Conservation (phyloP, 2,329 filamentous ascomycete genomes). For the Venturia effusa region DNA sequence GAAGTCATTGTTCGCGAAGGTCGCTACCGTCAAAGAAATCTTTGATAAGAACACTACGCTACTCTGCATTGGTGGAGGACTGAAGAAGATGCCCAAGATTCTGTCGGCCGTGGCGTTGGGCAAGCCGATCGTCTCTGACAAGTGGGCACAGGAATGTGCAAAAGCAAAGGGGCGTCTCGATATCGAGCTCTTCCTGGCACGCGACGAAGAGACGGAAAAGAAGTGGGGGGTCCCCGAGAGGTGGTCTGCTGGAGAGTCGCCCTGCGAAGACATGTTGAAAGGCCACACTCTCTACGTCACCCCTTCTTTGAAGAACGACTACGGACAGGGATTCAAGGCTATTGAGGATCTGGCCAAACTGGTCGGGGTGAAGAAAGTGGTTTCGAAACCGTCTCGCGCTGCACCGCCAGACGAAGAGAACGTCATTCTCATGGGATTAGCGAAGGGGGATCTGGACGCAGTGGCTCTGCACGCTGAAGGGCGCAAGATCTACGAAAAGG, state of each 20-base stretch:
- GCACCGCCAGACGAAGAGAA: not conserved
- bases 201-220: not conserved
- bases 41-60: not conserved
- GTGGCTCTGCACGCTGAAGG: not conserved
- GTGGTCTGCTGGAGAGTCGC: not conserved
- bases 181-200: not conserved
- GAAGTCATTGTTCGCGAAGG: not conserved
- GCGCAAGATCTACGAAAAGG: not conserved
- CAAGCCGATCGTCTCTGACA: conserved; percentile 6
- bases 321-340: not conserved
- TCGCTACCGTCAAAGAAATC: not conserved
- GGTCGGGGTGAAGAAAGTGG: not conserved
- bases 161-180: not conserved
- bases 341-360: conserved; percentile 1
- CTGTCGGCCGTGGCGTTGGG: not conserved
- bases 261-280: not conserved
- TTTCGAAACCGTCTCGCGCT: not conserved
- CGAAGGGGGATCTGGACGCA: not conserved
- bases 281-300: not conserved
- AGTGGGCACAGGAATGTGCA: not conserved
- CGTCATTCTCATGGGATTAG: not conserved
- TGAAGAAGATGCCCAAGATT: not conserved
- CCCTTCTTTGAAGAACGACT: not conserved
- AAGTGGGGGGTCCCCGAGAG: not conserved
- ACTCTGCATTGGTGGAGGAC: not conserved